These are phyloP conservation scores for Ceratocystis eucalypticola DNA, from an alignment of 2,329 filamentous ascomycete species.

Conservation along the genomic window DNA sequence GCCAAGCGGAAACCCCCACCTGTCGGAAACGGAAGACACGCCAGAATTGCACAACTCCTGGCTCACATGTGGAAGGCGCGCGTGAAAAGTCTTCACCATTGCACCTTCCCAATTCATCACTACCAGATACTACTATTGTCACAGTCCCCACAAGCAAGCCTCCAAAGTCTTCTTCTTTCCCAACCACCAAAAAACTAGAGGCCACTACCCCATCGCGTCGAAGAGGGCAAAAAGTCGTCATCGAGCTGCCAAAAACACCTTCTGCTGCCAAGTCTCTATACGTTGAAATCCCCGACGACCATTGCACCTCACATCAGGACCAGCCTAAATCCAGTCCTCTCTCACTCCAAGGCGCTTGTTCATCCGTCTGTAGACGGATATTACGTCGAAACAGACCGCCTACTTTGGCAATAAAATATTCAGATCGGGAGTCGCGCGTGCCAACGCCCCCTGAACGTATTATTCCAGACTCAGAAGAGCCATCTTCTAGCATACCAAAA, in stretches of 20 bases:
- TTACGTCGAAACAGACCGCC: no score
- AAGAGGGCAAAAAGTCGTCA: neutral
- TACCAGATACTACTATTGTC: neutral
- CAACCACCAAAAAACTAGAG: neutral
- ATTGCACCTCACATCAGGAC: neutral
- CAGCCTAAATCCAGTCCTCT: neutral
- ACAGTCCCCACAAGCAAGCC: neutral
- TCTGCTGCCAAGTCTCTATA: neutral
- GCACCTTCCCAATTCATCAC: neutral
- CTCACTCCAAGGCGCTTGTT: neutral
- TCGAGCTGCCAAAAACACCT: conserved; percentile 7
- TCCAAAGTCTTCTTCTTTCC: neutral
- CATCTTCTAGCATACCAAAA: conserved; percentile 6
- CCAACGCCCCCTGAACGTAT: conserved; percentile 2
- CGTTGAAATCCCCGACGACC: neutral
- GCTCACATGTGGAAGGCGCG: neutral
- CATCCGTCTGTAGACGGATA: neutral
- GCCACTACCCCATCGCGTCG: neutral
- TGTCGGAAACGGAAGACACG: neutral
- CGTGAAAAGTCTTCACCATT: conserved; percentile 1
- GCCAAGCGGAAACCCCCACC: neutral
- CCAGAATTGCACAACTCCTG: neutral
- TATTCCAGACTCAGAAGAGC: conserved; percentile 26
- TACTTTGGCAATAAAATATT: no score
- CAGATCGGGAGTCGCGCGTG: neutral